Evolutionary conservation across 768 basidiomycete species (phyloP), one percentile per base, ranked within the genome.

Genomic region (Lentinula sp.): DNA sequence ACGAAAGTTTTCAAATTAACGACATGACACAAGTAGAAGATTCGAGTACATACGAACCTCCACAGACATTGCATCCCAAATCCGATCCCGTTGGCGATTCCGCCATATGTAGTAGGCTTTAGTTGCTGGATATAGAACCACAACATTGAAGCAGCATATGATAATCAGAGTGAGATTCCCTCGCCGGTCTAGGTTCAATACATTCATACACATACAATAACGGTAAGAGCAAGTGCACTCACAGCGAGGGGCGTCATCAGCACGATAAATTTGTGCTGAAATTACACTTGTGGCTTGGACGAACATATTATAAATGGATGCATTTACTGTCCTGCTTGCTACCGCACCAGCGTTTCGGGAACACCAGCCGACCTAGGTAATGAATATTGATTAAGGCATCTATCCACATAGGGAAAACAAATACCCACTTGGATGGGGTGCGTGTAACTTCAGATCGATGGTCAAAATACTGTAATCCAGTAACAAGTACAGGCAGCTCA

Each of bases 321-420:
- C 83, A 57, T 82, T 84, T 53, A 85, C 83, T 0, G 84, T 85
- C 12, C 84, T 74, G 61, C 81, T 82, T 6, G 84, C 82, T 10
- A 86, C 85, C 2, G 77, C 82, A 35, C 84, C 84, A 0, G 83
- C 74, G 61, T 86, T 85, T 33, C 83, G 79, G 13, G 84, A 85
- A 64, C 81, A 82, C 84, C 82, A 85, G 20, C 71, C 82, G 8
- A 84, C 81, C 72, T 75, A 42, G 32, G 43, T 5, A 45, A 15
- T 28, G 45, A 4, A 39, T 9, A 5, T 1, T 12, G 23, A 15
- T 3, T 18, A 23, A 33, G 12, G 36, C 48, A 49, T 10, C 28
- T 3, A 28, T 41, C 8, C 20, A 32, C 8, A 51, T 33, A 36
- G 2, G 10, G 13, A 35, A 16, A 10, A n/a, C 32, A 35, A 16